Evolutionary conservation across 441 rosid genomes (phyloP).

Genomic region (Isatis lusitanica): DNA sequence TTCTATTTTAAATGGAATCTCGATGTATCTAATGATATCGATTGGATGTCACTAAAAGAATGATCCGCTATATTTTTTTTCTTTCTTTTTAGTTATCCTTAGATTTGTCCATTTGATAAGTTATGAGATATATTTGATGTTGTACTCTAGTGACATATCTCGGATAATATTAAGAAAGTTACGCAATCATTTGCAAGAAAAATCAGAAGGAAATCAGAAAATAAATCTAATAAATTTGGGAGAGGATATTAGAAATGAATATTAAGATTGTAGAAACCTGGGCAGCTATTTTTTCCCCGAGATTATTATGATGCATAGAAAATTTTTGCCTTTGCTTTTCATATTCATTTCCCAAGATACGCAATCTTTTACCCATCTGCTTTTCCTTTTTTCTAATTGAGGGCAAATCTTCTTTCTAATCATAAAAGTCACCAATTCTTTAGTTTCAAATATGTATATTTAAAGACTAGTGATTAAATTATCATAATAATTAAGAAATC

Average conservation of each 20-base stretch:
- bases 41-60: slow-evolving; percentile 25
- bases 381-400: slow-evolving; percentile 37
- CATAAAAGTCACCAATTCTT: neutral
- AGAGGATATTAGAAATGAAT: too few relatives aligned
- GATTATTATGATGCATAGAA: slow-evolving; percentile 14
- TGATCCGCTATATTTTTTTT: slow-evolving; percentile 26
- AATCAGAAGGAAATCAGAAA: neutral
- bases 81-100: neutral
- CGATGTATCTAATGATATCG: slow-evolving; percentile 22
- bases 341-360: slow-evolving; percentile 34
- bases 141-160: neutral
- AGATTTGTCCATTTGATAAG: slow-evolving; percentile 10
- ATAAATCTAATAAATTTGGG: neutral
- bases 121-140: neutral
- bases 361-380: slow-evolving; percentile 38
- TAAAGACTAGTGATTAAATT: too few relatives aligned
- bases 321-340: slow-evolving; percentile 13
- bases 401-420: slow-evolving; percentile 35
- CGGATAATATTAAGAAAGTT: neutral
- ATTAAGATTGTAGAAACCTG: slow-evolving; percentile 10
- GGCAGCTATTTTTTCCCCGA: slow-evolving; percentile 1
- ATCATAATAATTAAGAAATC: too few relatives aligned
- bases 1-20: slow-evolving; percentile 9
- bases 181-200: neutral
- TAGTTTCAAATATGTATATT: too few relatives aligned